These are phyloP conservation scores for Bondarzewia mesenterica DNA, from an alignment of 1,284 basidiomycete species.

Conservation along the genomic window DNA sequence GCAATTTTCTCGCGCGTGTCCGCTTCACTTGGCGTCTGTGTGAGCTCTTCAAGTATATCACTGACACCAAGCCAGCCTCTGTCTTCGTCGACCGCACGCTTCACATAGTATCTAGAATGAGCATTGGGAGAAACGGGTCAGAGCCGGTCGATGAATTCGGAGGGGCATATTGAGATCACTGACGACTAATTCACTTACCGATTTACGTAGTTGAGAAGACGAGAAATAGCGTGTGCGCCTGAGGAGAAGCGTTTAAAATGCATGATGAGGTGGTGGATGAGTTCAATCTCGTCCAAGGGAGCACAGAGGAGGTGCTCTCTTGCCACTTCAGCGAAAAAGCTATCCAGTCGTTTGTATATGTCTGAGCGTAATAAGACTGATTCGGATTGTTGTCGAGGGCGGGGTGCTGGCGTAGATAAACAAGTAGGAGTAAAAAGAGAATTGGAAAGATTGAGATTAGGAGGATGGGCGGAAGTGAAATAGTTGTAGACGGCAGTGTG, in stretches of 20 bases:
- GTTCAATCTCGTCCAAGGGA: constrained; percentile 54
- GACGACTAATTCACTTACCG: constrained; percentile 21
- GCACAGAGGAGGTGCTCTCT: constrained; percentile 54
- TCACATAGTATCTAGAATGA: constrained; percentile 49
- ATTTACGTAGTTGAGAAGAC: constrained; percentile 71
- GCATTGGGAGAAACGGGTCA: not conserved
- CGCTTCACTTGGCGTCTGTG: constrained; percentile 40
- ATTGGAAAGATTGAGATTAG: constrained; percentile 15
- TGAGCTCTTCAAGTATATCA: constrained; percentile 53
- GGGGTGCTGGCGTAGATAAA: not conserved
- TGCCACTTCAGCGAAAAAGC: constrained; percentile 50
- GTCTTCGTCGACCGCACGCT: constrained; percentile 68
- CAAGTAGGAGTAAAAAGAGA: constrained; percentile 16
- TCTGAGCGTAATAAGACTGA: constrained; percentile 48
- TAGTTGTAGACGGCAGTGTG: constrained; percentile 76
- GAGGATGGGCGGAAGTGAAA: constrained; percentile 46
- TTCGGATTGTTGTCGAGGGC: constrained; percentile 9
- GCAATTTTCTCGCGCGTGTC: constrained; percentile 52
- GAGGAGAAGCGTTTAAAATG: constrained; percentile 60
- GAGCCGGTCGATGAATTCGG: not conserved
- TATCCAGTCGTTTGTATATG: constrained; percentile 63
- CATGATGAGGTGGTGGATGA: constrained; percentile 62
- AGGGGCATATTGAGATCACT: not conserved
- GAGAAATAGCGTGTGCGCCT: constrained; percentile 56
- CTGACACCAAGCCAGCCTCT: constrained; percentile 63